phyloP scores from a whole-genome alignment of 495 filamentous ascomycete genomes.

The Lophium mytilinum region DNA sequence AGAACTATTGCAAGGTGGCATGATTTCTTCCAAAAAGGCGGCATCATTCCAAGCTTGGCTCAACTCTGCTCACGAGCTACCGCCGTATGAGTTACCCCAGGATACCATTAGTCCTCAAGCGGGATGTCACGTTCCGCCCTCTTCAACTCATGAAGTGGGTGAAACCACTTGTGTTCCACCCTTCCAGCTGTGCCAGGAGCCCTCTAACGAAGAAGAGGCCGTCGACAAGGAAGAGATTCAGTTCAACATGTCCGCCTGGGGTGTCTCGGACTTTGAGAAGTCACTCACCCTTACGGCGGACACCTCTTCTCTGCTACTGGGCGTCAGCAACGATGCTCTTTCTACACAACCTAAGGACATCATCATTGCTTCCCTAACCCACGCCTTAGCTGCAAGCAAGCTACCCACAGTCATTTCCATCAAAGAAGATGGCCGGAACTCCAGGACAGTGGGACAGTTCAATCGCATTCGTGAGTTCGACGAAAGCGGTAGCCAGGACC shows the following conservation, averaged over 20 bases:
- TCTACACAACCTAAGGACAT: constrained; percentile 7
- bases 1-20: constrained; percentile 8
- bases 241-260: constrained; percentile 2
- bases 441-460: constrained; percentile 11
- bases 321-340: constrained; percentile 10
- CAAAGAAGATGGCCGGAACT: constrained; percentile 6
- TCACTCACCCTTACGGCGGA: constrained; percentile 32
- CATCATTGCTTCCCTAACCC: constrained; percentile 3
- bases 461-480: constrained; percentile 14
- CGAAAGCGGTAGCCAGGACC: not conserved
- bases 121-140: no score
- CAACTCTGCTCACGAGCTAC: no score
- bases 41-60: constrained; percentile 11
- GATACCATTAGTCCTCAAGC: no score
- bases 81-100: no score
- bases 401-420: constrained; percentile 2
- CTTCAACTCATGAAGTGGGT: no score
- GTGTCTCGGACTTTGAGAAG: constrained; percentile 1
- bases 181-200: not conserved
- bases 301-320: constrained; percentile 31
- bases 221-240: not conserved
- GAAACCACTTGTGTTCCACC: no score
- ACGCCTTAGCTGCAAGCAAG: constrained; percentile 1
- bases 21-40: constrained; percentile 3
- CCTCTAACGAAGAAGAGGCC: not conserved